Base-by-base conservation (phyloP, 2,329 filamentous ascomycete species). In the Cladophialophora immunda region DNA sequence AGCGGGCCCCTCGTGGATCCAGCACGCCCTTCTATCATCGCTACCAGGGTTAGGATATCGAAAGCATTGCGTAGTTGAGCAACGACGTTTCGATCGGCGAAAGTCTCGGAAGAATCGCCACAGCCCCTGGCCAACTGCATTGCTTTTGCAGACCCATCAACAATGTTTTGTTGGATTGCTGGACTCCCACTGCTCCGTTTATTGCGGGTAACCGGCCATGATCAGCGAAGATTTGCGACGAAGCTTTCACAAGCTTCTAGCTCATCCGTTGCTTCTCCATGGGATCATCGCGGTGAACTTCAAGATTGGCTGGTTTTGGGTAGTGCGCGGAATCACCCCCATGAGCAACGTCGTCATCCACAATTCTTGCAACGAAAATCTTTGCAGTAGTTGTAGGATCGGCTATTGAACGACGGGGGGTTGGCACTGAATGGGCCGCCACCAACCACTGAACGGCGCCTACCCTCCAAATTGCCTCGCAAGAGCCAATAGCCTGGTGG, bases 191-290 rank as follows among this genome's bases (percentile, higher is more conserved):
- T n/a, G n/a, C n/a, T n/a, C n/a, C n/a, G 32, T 50, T 50, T 3
- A 9, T 50, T 15, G 19, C 3, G 53, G 53, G 25, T 55, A 22
- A 19, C 15, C 57, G 27, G 41, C 29, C n/a, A 22, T 52, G 41
- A 50, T 59, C 57, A 30, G 27, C n/a, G 8, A 25, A 27, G 41
- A 52, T 3, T n/a, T 22, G 7, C 57, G 32, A 30, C 17, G 57
- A 34, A 34, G n/a, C 22, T 15, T 59, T 59, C 38, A 25, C 41
- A 52, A 52, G 57, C 41, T 59, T 59, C 36, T 50, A 22, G 45
- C 22, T 15, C 45, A 27, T 50, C 45, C 22, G 45, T 25, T 50
- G 45, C 45, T 50, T 27, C 19, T 50, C 15, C 19, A 25, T 5
- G 22, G 1, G 45, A 27, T 50, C 45, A 50, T 50, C 45, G 22